Percentiles rank a stretch among this genome's conserved stretches.
Evolutionary conservation across 2,329 filamentous ascomycete species (phyloP).

Genomic region (Claviceps purpurea): DNA sequence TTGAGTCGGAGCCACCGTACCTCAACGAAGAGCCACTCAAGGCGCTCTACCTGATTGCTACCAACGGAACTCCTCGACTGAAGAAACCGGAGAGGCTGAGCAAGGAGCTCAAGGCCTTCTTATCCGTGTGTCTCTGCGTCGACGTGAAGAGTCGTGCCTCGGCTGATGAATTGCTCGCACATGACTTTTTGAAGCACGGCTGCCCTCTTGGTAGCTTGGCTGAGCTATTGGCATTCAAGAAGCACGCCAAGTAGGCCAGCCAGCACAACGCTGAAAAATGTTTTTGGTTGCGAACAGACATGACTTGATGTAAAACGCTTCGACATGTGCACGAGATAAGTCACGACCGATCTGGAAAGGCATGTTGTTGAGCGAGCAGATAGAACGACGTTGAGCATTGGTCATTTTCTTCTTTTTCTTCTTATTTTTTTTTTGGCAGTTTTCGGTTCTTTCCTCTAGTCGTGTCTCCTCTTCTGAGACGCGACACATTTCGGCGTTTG

Average conservation of each 20-base stretch:
- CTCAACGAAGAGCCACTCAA: slow-evolving; percentile 96
- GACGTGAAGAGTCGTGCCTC: slow-evolving; percentile 92
- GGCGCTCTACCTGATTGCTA: slow-evolving; percentile 93
- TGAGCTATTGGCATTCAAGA: slow-evolving; percentile 80
- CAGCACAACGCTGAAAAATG: background rate
- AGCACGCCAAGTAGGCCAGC: slow-evolving; percentile 44
- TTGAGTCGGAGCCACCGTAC: slow-evolving; percentile 95
- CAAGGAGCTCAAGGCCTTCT: slow-evolving; percentile 94
- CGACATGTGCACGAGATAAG: slow-evolving; percentile 2
- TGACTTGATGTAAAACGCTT: background rate
- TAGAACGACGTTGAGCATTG: slow-evolving; percentile 6
- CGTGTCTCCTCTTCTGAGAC: background rate
- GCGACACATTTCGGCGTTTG: slow-evolving; percentile 6
- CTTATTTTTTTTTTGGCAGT: background rate
- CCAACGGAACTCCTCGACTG: slow-evolving; percentile 87
- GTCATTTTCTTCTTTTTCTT: background rate
- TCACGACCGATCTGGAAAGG: background rate
- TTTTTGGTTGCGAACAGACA: background rate
- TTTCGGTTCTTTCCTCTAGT: background rate
- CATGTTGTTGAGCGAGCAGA: slow-evolving; percentile 4
- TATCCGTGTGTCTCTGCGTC: slow-evolving; percentile 91
- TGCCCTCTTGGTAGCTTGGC: slow-evolving; percentile 73
- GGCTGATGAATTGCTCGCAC: slow-evolving; percentile 73
- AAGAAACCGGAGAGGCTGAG: slow-evolving; percentile 98
- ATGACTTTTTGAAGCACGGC: slow-evolving; percentile 90